Percentiles rank a stretch among this genome's conserved stretches.
These are phyloP conservation scores for Cryptomeria japonica DNA, from an alignment of 75 land plant genomes.

Conservation along the genomic window DNA sequence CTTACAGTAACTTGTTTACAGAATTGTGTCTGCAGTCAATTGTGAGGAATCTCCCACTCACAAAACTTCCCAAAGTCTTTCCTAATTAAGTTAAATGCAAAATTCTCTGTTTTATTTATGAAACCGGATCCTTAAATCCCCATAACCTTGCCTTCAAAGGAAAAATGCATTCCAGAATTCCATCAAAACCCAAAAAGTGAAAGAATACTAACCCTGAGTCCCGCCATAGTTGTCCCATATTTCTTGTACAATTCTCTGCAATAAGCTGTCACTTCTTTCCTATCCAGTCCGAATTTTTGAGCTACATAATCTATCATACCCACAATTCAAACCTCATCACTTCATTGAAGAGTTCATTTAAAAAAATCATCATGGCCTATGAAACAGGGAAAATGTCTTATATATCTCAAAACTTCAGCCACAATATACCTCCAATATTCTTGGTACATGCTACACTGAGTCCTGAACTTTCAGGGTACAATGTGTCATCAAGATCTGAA, in stretches of 20 bases:
- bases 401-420: background rate
- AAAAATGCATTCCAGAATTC: background rate
- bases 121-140: background rate
- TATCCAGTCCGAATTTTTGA: constrained; percentile 74
- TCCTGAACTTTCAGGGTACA: constrained; percentile 77
- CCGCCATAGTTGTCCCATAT: constrained; percentile 93
- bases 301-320: constrained; percentile 57
- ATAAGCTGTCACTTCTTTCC: constrained; percentile 33
- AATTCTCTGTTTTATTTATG: background rate
- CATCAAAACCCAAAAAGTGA: background rate
- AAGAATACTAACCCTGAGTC: constrained; percentile 60
- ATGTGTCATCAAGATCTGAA: constrained; percentile 77
- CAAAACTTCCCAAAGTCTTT: background rate
- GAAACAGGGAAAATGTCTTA: background rate
- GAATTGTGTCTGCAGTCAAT: background rate
- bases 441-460: constrained; percentile 37
- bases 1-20: background rate
- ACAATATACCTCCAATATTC: constrained; percentile 52
- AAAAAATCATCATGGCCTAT: background rate
- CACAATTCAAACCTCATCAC: background rate
- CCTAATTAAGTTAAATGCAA: background rate
- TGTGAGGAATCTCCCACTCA: background rate
- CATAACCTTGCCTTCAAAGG: background rate
- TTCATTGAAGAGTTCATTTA: background rate
- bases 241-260: constrained; percentile 53